Conservation (phyloP, 768 basidiomycete genomes). For the Mycena olivaceomarginata region DNA sequence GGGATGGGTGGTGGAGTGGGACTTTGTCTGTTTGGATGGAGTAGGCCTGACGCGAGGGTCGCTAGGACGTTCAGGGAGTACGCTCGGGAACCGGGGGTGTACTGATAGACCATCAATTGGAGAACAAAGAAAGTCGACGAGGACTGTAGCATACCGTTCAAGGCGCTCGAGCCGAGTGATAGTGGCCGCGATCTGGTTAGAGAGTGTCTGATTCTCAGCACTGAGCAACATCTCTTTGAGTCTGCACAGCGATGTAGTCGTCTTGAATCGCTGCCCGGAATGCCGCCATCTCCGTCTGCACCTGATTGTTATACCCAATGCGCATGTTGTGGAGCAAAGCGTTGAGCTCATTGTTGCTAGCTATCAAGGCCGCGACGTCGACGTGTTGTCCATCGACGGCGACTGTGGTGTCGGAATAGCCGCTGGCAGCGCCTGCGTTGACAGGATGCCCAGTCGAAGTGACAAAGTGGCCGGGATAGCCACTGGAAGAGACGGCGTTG, state of each 20-base stretch:
- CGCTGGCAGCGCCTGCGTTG: too few species aligned
- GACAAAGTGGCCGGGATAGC: background rate
- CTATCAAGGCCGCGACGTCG: background rate
- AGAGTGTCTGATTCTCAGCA: background rate
- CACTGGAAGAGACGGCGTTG: background rate
- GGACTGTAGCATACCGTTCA: background rate
- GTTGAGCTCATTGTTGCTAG: background rate
- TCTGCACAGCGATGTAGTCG: constrained; percentile 2
- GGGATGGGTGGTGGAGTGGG: background rate
- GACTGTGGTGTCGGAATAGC: too few species aligned
- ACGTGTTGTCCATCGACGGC: background rate
- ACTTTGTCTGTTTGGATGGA: background rate
- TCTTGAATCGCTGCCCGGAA: background rate
- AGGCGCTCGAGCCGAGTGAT: constrained; percentile 17
- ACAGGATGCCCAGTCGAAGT: too few species aligned
- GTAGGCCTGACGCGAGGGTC: constrained; percentile 19
- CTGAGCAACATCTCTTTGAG: constrained; percentile 5
- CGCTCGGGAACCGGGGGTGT: background rate
- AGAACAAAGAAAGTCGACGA: background rate
- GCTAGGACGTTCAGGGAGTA: background rate
- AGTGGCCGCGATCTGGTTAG: background rate
- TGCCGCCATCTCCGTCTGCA: background rate
- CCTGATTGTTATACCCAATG: background rate
- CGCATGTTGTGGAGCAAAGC: background rate
- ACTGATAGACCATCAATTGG: constrained; percentile 1